Percentiles rank a stretch among this genome's conserved stretches.
Evolutionary conservation across 1,284 basidiomycete genomes (phyloP).

Genomic region (Rhodotorula sp.): DNA sequence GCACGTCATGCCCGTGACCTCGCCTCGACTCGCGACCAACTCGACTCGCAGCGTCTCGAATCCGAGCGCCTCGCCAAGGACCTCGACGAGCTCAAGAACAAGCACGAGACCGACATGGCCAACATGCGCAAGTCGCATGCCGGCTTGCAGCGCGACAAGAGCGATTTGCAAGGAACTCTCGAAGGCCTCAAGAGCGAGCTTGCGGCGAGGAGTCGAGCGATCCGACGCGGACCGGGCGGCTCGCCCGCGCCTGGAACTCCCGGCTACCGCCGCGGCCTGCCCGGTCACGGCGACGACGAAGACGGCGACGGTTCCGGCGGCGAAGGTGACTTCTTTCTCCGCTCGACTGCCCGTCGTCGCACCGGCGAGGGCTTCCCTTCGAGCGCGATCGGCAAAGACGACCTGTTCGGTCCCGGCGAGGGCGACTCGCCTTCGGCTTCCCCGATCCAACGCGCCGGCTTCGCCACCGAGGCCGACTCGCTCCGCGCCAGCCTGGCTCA

Average conservation of each 20-base stretch:
- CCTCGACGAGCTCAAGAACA: constrained; percentile 73
- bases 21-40: constrained; percentile 67
- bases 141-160: constrained; percentile 83
- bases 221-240: constrained; percentile 25
- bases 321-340: constrained; percentile 34
- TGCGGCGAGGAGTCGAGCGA: constrained; percentile 51
- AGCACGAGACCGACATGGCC: constrained; percentile 88
- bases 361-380: constrained; percentile 50
- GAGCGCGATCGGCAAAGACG: constrained; percentile 47
- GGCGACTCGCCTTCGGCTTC: constrained; percentile 48
- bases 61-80: constrained; percentile 67
- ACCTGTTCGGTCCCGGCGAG: constrained; percentile 46
- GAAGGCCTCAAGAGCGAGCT: constrained; percentile 69
- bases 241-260: constrained; percentile 36
- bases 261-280: constrained; percentile 31
- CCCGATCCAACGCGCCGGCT: constrained; percentile 46
- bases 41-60: constrained; percentile 83
- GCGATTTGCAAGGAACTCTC: constrained; percentile 77
- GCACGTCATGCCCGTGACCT: constrained; percentile 75
- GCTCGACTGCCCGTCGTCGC: constrained; percentile 64
- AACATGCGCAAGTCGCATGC: constrained; percentile 83
- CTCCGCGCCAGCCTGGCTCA: constrained; percentile 74
- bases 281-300: constrained; percentile 57
- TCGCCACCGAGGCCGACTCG: constrained; percentile 68
- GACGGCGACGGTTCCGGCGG: constrained; percentile 12